These are phyloP conservation scores for Diaporthe vexans DNA, from an alignment of 2,329 filamentous ascomycete species.

Conservation along the genomic window DNA sequence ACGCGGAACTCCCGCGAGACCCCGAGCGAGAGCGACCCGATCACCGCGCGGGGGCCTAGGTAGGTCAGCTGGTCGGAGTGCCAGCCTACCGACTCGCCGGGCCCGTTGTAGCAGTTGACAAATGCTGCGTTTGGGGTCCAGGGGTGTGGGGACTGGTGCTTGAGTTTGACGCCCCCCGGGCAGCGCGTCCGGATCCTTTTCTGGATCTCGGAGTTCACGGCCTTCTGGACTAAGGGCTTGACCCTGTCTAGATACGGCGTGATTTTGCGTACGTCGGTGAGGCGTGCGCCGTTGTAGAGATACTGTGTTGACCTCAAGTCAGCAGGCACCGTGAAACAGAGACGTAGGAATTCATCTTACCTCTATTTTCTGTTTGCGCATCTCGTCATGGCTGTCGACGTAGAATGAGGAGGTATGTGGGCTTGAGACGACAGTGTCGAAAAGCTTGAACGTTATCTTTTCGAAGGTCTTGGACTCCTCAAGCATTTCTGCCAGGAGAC, in stretches of 20 bases:
- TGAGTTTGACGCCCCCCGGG: constrained; percentile 79
- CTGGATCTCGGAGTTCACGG: constrained; percentile 84
- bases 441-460: constrained; percentile 83
- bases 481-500: constrained; percentile 81
- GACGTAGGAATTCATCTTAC: background rate
- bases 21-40: constrained; percentile 90
- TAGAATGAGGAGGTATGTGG: constrained; percentile 90
- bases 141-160: constrained; percentile 77
- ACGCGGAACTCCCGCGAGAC: constrained; percentile 96
- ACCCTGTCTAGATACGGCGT: constrained; percentile 81
- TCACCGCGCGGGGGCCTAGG: constrained; percentile 87
- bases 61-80: constrained; percentile 96
- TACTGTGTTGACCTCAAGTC: constrained; percentile 59
- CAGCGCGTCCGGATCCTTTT: constrained; percentile 78
- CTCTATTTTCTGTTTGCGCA: constrained; percentile 78
- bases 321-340: background rate
- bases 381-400: constrained; percentile 80
- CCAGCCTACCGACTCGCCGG: constrained; percentile 86
- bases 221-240: constrained; percentile 76
- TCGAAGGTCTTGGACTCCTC: constrained; percentile 79
- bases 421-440: constrained; percentile 87
- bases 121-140: constrained; percentile 94
- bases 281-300: constrained; percentile 83
- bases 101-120: constrained; percentile 93
- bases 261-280: constrained; percentile 82